phyloP scores from a whole-genome alignment of 345 rosid species.

The Lumnitzera littorea region DNA sequence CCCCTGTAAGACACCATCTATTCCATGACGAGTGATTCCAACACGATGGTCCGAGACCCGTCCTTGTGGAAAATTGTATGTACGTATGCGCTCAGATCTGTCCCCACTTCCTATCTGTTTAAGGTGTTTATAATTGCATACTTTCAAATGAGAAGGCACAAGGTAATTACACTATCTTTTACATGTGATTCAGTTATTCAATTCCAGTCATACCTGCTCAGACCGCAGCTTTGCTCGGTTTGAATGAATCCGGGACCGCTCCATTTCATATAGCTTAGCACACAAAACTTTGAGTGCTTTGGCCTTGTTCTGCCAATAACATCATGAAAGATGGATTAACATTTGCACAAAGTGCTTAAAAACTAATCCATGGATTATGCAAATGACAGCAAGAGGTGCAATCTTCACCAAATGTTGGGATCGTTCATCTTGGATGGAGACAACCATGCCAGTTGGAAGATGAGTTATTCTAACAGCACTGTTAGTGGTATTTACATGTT shows the following conservation, averaged over 20 bases:
- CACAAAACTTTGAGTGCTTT: slow-evolving; percentile 87
- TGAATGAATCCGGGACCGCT: slow-evolving; percentile 64
- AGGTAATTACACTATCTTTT: neutral
- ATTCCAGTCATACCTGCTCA: slow-evolving; percentile 54
- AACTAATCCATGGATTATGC: neutral
- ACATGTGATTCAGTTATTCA: neutral
- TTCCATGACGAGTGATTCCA: slow-evolving; percentile 73
- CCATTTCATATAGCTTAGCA: slow-evolving; percentile 89
- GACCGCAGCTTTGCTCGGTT: slow-evolving; percentile 75
- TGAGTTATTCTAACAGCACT: slow-evolving; percentile 92
- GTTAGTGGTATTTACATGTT: slow-evolving; percentile 89
- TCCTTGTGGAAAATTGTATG: slow-evolving; percentile 94
- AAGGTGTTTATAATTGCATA: slow-evolving; percentile 8
- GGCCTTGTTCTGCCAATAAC: slow-evolving; percentile 61
- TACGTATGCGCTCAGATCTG: slow-evolving; percentile 83
- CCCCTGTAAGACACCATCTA: slow-evolving; percentile 73
- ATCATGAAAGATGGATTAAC: slow-evolving; percentile 4
- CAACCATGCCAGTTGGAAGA: slow-evolving; percentile 66
- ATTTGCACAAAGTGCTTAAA: neutral
- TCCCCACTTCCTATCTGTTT: slow-evolving; percentile 90
- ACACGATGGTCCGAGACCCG: slow-evolving; percentile 86
- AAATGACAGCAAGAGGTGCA: slow-evolving; percentile 2
- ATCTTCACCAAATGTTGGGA: slow-evolving; percentile 89
- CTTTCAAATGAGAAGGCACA: slow-evolving; percentile 3
- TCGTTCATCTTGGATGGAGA: slow-evolving; percentile 91